A percentile compares a stretch with the other conserved stretches of the same genome.
Evolutionary conservation across 768 basidiomycete genomes (phyloP).

Genomic region (Podaxis carcinomalis): DNA sequence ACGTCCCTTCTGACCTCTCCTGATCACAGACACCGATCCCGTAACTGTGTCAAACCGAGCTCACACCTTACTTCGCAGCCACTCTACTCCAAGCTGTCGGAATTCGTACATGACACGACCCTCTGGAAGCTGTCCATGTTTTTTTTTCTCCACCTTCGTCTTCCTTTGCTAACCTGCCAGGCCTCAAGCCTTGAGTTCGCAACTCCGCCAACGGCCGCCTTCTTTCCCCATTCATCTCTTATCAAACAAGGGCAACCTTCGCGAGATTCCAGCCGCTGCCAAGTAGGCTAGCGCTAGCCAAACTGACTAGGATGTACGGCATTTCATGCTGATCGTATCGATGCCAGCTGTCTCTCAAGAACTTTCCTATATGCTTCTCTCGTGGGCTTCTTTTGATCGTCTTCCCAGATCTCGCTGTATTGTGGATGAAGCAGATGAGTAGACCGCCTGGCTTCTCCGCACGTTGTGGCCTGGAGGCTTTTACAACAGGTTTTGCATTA

Average conservation of each 20-base stretch:
- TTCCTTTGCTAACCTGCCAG: background rate
- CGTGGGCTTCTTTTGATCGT: background rate
- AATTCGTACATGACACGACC: too few species aligned
- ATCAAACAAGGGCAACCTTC: constrained; percentile 9
- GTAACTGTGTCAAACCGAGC: background rate
- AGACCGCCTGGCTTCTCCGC: background rate
- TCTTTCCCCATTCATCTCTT: constrained; percentile 8
- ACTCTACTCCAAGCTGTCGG: too few species aligned
- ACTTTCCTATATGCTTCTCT: background rate
- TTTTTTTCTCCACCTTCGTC: background rate
- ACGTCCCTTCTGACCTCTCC: background rate
- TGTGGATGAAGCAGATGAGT: background rate
- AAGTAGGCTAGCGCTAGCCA: background rate
- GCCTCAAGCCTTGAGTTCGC: background rate
- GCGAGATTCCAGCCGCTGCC: background rate
- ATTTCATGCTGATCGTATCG: background rate
- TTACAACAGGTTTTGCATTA: background rate
- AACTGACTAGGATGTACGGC: background rate
- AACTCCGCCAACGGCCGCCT: background rate
- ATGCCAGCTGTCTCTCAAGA: background rate
- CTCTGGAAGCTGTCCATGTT: background rate
- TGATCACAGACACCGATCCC: background rate
- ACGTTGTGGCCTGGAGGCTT: background rate
- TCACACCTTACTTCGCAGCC: too few species aligned
- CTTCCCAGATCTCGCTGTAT: background rate